Conservation (phyloP, 2,329 filamentous ascomycete genomes). For the Colletotrichum camelliae region DNA sequence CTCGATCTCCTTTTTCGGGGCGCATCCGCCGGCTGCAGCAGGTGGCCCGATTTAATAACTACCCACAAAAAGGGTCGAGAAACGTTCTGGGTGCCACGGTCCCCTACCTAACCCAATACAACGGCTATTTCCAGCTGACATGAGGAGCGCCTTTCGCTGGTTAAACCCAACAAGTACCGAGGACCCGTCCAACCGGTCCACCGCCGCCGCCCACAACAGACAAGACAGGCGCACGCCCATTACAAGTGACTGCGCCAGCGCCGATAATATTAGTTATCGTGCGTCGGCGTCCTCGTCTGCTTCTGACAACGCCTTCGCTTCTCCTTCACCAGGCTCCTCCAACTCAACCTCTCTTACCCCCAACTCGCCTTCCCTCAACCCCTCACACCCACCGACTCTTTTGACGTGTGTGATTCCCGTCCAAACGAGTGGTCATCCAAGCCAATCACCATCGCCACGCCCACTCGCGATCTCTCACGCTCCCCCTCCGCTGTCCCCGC, state of each 20-base stretch:
- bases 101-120: conserved; percentile 22
- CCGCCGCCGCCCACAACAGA: conserved; percentile 24
- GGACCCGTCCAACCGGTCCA: conserved; percentile 26
- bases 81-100: conserved; percentile 22
- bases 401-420: conserved; percentile 26
- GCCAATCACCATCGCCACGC: conserved; percentile 38
- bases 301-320: conserved; percentile 25
- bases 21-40: conserved; percentile 19
- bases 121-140: conserved; percentile 23
- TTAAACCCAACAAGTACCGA: conserved; percentile 26
- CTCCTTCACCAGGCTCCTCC: conserved; percentile 33
- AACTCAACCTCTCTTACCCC: conserved; percentile 37
- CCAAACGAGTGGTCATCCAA: conserved; percentile 33
- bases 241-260: conserved; percentile 20
- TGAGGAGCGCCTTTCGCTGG: conserved; percentile 26
- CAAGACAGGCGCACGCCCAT: conserved; percentile 13
- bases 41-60: conserved; percentile 23
- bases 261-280: conserved; percentile 44
- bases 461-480: conserved; percentile 25
- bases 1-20: conserved; percentile 23
- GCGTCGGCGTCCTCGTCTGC: conserved; percentile 30
- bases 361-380: conserved; percentile 48
- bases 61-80: conserved; percentile 24
- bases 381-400: conserved; percentile 43
- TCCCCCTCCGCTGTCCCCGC: conserved; percentile 28